Base-by-base conservation (phyloP, 163 green algal species). In the Scenedesmus sp. region DNA sequence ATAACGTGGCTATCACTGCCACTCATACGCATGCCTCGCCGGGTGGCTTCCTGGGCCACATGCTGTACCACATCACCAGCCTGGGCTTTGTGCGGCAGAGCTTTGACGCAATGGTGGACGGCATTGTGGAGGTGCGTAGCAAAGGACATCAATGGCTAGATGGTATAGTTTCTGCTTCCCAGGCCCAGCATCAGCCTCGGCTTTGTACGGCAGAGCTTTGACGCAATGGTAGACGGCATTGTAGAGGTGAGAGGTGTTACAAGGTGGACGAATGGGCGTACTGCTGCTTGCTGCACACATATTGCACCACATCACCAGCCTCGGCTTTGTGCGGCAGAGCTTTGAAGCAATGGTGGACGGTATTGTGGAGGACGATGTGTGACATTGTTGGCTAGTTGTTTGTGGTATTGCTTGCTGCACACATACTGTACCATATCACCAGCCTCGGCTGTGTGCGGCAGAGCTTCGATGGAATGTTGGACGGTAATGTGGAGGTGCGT, bases 1-100 rank as follows among this genome's bases (percentile, higher is more conserved):
- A 93, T n/a, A 99, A 99, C 84, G 95, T 98, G 55, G 95, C 94
- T 0, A 96, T 99, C 82, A 98, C 95, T 88, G 96, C 96, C 79
- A 99, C 97, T 8, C 97, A 99, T 94, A 99, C 97, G 23, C 97
- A 99, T 74, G 92, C 95, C 5, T 93, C 85, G 0, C 92, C 95
- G 0, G 95, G 93, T 2, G 96, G 97, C 46, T 98, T 97, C 89
- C 91, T 97, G 91, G 95, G 97, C 88, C 97, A 98, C 88, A 64
- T 98, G 0, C 93, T 98, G 86, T 98, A 98, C 90, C 89, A 92
- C 87, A 96, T 99, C 73, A 34, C n/a, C 66, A 15, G 16, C 18
- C 66, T 76, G 15, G 18, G 18, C 16, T 76, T 15, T 15, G 64
- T 76, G 64, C 16, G 89, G 89, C 84, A 9, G 9, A n/a, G 70